Percentiles rank a stretch among this genome's conserved stretches.
These are phyloP conservation scores for Phanerochaete sordida DNA, from an alignment of 768 basidiomycete genomes.

Conservation along the genomic window DNA sequence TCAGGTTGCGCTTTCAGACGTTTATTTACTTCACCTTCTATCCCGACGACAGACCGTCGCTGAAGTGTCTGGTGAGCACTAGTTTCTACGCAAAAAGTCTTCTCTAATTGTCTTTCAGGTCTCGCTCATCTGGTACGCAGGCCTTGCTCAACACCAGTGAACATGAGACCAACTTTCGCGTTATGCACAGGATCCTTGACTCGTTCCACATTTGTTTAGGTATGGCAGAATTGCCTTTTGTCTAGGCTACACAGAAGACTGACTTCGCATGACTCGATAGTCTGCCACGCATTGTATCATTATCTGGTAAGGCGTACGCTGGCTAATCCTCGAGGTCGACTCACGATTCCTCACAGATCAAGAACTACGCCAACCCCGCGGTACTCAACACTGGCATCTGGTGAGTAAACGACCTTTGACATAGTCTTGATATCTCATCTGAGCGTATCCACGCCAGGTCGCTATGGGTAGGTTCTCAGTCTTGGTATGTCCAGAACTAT, in stretches of 20 bases:
- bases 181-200: constrained; percentile 7
- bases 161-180: neutral
- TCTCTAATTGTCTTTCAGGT: constrained; percentile 1
- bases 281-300: constrained; percentile 12
- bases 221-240: too few relatives aligned
- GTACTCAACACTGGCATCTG: constrained; percentile 1
- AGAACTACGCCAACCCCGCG: constrained; percentile 1
- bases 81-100: too few relatives aligned
- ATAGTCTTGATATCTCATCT: neutral
- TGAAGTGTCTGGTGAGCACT: constrained; percentile 9
- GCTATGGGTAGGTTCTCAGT: constrained; percentile 7
- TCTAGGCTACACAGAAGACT: neutral
- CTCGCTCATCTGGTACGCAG: constrained; percentile 5
- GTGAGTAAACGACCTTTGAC: neutral
- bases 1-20: neutral
- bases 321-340: too few relatives aligned
- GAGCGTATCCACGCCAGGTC: constrained; percentile 1
- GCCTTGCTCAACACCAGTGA: too few relatives aligned
- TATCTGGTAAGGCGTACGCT: constrained; percentile 5
- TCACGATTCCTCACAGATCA: neutral
- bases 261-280: neutral
- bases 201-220: constrained; percentile 9
- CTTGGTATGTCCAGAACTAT: neutral
- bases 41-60: neutral
- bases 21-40: constrained; percentile 12